Evolutionary conservation across 2,329 filamentous ascomycete genomes (phyloP).

Genomic region (Colletotrichum destructivum): DNA sequence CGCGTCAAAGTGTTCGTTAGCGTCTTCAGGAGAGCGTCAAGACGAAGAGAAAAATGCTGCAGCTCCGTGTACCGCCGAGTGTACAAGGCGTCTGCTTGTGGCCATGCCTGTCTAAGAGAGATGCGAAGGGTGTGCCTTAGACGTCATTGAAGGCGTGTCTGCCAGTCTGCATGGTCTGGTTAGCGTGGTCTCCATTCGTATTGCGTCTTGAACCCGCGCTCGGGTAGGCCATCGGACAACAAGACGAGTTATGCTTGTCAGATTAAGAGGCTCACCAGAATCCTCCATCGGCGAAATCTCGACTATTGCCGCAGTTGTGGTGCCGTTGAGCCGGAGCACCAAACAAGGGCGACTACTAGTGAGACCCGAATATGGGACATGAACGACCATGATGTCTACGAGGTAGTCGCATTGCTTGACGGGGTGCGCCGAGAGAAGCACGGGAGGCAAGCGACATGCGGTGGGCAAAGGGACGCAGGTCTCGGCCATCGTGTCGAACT

Average conservation of each 20-base stretch:
- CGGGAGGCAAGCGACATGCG: neutral
- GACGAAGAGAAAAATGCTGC: neutral
- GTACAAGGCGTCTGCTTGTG: neutral
- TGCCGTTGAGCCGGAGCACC: neutral
- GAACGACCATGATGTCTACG: neutral
- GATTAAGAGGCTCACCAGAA: neutral
- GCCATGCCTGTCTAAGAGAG: neutral
- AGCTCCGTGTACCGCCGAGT: neutral
- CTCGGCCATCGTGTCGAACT: neutral
- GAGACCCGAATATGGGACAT: neutral
- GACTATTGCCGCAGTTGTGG: constrained; percentile 3
- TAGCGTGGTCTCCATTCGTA: neutral
- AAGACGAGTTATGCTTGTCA: neutral
- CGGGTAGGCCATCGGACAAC: neutral
- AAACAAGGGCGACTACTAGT: constrained; percentile 2
- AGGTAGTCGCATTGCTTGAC: neutral
- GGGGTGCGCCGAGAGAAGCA: neutral
- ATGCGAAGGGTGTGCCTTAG: neutral
- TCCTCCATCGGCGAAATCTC: neutral
- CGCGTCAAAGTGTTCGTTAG: constrained; percentile 34
- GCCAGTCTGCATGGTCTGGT: no score
- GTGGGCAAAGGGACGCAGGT: neutral
- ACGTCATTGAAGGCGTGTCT: constrained; percentile 7
- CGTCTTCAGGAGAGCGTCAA: constrained; percentile 26
- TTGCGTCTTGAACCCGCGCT: neutral